Conservation (phyloP, 2,329 filamentous ascomycete species). For the Ophiostoma himal-ulmi region DNA sequence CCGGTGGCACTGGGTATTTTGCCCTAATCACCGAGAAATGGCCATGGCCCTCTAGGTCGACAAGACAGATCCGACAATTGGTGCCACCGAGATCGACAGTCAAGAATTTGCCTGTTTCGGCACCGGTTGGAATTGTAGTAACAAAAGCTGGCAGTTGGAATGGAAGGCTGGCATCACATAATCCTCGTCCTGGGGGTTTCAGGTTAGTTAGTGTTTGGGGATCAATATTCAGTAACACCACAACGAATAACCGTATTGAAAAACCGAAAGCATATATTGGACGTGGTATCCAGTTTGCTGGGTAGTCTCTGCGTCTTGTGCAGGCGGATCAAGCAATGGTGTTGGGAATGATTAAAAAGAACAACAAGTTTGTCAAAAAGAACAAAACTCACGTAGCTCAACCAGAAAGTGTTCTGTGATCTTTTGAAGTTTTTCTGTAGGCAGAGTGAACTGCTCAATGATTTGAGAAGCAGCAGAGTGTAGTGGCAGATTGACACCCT, state of each 20-base stretch:
- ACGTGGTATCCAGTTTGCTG: neutral
- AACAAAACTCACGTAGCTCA: slow-evolving; percentile 1
- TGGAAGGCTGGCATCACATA: slow-evolving; percentile 4
- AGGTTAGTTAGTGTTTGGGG: neutral
- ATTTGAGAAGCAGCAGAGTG: neutral
- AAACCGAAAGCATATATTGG: neutral
- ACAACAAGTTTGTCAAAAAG: neutral
- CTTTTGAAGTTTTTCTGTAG: neutral
- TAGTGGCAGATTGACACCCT: too few species aligned
- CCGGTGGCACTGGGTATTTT: slow-evolving; percentile 82
- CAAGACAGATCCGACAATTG: slow-evolving; percentile 94
- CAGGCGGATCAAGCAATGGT: too few species aligned
- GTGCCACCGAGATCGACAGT: slow-evolving; percentile 94
- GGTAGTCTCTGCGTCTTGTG: too few species aligned
- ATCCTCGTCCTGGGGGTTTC: neutral
- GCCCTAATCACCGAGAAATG: slow-evolving; percentile 88
- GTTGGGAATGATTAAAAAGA: neutral
- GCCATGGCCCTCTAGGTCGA: slow-evolving; percentile 84
- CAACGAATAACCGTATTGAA: neutral
- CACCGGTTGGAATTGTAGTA: slow-evolving; percentile 88
- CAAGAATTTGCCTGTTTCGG: slow-evolving; percentile 92
- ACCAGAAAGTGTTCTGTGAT: neutral
- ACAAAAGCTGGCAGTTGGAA: slow-evolving; percentile 91
- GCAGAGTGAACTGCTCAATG: neutral
- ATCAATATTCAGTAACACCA: neutral